Percentiles rank a stretch among this genome's conserved stretches.
phyloP scores from a whole-genome alignment of 2,329 filamentous ascomycete genomes.

The Sporothrix globosa region DNA sequence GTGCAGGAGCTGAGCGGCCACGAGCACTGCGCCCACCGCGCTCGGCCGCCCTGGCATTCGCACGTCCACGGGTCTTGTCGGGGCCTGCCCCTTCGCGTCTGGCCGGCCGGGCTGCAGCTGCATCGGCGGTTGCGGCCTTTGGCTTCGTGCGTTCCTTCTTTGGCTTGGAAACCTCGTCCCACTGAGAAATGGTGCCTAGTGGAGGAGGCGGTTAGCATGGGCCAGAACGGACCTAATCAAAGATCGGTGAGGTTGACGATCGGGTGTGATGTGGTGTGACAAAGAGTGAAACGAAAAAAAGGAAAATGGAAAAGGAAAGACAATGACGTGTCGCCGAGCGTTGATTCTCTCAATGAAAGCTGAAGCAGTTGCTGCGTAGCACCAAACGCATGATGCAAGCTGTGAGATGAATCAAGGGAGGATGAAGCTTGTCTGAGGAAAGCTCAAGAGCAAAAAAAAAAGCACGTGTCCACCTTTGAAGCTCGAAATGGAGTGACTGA shows the following conservation, averaged over 20 bases:
- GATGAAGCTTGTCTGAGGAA: background rate
- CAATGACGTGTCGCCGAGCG: background rate
- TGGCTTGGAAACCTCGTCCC: slow-evolving; percentile 80
- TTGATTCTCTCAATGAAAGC: background rate
- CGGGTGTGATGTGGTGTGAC: background rate
- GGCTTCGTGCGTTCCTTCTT: slow-evolving; percentile 74
- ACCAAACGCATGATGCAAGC: background rate
- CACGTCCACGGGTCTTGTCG: slow-evolving; percentile 65
- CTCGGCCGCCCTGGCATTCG: slow-evolving; percentile 65
- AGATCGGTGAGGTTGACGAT: background rate
- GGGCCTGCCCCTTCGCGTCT: slow-evolving; percentile 65
- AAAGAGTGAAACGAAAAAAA: background rate
- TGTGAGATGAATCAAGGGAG: slow-evolving; percentile 13
- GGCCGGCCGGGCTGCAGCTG: slow-evolving; percentile 53
- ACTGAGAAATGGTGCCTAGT: slow-evolving; percentile 76
- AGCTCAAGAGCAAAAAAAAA: background rate
- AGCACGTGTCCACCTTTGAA: background rate
- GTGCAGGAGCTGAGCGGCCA: slow-evolving; percentile 63
- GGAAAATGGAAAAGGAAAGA: slow-evolving; percentile 28
- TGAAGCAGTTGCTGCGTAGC: background rate
- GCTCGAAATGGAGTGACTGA: background rate
- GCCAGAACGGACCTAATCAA: too few species aligned
- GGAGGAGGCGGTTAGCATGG: slow-evolving; percentile 1
- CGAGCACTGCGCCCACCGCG: slow-evolving; percentile 64
- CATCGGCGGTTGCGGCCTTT: slow-evolving; percentile 65